A percentile compares a stretch with the other conserved stretches of the same genome.
Conservation (phyloP, 2,329 filamentous ascomycete species). For the Cladosporium sp. region DNA sequence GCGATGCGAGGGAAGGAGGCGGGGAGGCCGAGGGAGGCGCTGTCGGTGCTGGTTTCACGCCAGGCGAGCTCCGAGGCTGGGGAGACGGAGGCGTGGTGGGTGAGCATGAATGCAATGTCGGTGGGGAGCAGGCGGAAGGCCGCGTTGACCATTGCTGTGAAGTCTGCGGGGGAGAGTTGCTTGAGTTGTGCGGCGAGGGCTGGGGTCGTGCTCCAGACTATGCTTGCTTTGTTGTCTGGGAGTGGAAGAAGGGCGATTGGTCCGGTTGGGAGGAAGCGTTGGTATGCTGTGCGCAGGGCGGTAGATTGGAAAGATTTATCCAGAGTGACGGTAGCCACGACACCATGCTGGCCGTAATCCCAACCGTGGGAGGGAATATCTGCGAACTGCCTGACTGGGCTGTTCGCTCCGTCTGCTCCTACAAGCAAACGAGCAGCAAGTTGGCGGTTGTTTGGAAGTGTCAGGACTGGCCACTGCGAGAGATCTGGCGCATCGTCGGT, state of each 20-base stretch:
- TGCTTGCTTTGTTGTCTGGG: conserved; percentile 76
- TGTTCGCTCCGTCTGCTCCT: conserved; percentile 93
- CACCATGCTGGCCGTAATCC: conserved; percentile 88
- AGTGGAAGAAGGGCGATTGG: conserved; percentile 90
- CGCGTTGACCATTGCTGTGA: conserved; percentile 86
- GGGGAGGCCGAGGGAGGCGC: conserved; percentile 44
- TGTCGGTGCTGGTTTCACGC: conserved; percentile 71
- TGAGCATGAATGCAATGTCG: conserved; percentile 83
- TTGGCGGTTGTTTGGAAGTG: conserved; percentile 63
- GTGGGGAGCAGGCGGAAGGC: conserved; percentile 80
- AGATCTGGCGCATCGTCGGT: conserved; percentile 64
- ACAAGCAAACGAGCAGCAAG: conserved; percentile 83
- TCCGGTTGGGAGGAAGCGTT: conserved; percentile 90
- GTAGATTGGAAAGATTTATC: conserved; percentile 35
- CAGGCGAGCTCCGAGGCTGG: conserved; percentile 67
- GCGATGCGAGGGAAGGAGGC: conserved; percentile 57
- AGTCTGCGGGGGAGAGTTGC: conserved; percentile 69
- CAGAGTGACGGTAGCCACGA: conserved; percentile 84
- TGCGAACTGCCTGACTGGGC: conserved; percentile 86
- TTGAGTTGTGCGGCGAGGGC: conserved; percentile 78
- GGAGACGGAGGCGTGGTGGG: conserved; percentile 41
- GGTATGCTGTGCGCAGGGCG: conserved; percentile 76
- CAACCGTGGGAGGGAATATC: conserved; percentile 84
- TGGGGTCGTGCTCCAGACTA: conserved; percentile 94
- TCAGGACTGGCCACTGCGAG: conserved; percentile 83